A percentile compares a stretch with the other conserved stretches of the same genome.
Conservation (phyloP, 441 rosid genomes). For the Dalechampia spathulata region DNA sequence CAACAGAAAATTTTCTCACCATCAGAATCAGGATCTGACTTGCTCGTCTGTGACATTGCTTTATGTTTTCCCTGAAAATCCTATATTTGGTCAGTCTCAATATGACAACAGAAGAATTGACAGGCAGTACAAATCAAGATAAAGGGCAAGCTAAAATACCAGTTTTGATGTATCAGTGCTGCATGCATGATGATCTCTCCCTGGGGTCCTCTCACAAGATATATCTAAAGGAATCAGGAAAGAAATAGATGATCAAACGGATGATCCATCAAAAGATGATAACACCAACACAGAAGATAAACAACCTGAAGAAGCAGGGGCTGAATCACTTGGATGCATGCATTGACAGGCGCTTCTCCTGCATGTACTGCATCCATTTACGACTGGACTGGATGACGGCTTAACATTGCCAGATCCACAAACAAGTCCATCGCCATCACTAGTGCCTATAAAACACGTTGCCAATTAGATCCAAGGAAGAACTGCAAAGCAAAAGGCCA, state of each 20-base stretch:
- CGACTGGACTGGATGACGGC: too few relatives aligned
- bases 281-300: conserved; percentile 10
- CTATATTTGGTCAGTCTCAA: conserved; percentile 21
- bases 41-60: conserved; percentile 36
- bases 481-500: too few relatives aligned
- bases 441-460: too few relatives aligned
- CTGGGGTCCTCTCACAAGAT: conserved; percentile 34
- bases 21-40: conserved; percentile 60
- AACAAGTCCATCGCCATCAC: too few relatives aligned
- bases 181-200: conserved; percentile 25
- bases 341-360: too few relatives aligned
- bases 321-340: too few relatives aligned
- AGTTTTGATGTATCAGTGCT: conserved; percentile 28
- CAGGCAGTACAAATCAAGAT: neutral
- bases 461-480: too few relatives aligned
- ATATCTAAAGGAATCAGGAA: conserved; percentile 22
- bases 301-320: conserved; percentile 31
- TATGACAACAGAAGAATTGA: neutral
- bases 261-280: neutral
- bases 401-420: too few relatives aligned
- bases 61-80: conserved; percentile 37
- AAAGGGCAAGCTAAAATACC: conserved; percentile 26
- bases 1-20: conserved; percentile 42
- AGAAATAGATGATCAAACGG: neutral
- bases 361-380: too few relatives aligned